These are phyloP conservation scores for Corrigiola litoralis DNA, from an alignment of 179 eudicot genomes.

Conservation along the genomic window DNA sequence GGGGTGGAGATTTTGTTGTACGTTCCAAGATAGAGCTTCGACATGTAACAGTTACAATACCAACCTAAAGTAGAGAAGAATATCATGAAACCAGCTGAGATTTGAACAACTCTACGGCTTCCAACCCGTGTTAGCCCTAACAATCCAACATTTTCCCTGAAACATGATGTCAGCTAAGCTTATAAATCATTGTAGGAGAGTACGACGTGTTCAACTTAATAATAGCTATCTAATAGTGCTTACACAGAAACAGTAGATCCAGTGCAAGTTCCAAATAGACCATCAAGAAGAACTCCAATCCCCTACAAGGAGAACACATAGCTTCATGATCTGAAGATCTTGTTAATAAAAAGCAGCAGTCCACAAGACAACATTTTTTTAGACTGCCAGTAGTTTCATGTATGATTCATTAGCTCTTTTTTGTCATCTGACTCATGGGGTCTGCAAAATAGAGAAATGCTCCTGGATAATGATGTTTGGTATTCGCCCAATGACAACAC, in stretches of 20 bases:
- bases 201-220: background rate
- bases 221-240: constrained; percentile 15
- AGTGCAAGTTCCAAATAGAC: constrained; percentile 84
- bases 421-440: no score
- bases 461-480: no score
- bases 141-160: constrained; percentile 93
- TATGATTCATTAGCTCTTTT: no score
- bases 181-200: background rate
- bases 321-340: background rate
- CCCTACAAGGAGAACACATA: constrained; percentile 48
- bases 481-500: no score
- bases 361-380: background rate
- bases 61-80: constrained; percentile 88
- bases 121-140: constrained; percentile 96
- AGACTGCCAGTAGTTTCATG: background rate
- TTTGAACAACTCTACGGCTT: constrained; percentile 96
- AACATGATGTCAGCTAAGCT: constrained; percentile 12
- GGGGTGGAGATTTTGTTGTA: background rate
- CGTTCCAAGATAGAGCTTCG: background rate
- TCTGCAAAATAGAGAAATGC: no score
- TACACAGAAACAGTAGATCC: constrained; percentile 98
- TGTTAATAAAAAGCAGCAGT: background rate
- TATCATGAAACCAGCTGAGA: constrained; percentile 98
- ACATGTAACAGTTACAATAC: constrained; percentile 1
- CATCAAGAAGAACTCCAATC: constrained; percentile 81